Conservation (phyloP, 2,329 filamentous ascomycete species). For the Calonectria pteridis region DNA sequence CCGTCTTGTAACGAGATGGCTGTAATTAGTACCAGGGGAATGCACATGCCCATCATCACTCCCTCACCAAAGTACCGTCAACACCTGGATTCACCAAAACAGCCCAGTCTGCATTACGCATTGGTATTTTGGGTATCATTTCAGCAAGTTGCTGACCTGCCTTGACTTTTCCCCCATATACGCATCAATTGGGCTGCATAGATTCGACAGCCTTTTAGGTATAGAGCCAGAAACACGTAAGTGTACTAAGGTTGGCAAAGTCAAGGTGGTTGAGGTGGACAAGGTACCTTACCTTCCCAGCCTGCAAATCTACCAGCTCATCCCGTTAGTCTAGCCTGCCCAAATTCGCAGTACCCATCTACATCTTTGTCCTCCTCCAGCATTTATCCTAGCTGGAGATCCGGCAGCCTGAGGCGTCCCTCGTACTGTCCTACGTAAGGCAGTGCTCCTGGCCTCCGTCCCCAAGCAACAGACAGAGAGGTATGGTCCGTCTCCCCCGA, state of each 20-base stretch:
- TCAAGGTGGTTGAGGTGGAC: constrained; percentile 16
- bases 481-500: constrained; percentile 13
- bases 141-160: neutral
- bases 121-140: neutral
- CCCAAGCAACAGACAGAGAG: constrained; percentile 9
- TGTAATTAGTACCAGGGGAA: constrained; percentile 14
- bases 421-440: constrained; percentile 9
- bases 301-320: constrained; percentile 10
- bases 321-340: constrained; percentile 19
- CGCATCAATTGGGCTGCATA: neutral
- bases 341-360: constrained; percentile 11
- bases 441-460: neutral
- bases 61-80: constrained; percentile 1
- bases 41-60: constrained; percentile 3
- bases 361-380: constrained; percentile 16
- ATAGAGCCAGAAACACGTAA: neutral
- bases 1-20: neutral
- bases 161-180: neutral
- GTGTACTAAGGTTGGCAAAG: constrained; percentile 1
- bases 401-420: constrained; percentile 22
- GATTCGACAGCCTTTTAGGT: neutral
- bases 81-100: neutral
- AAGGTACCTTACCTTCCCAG: constrained; percentile 11
- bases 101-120: neutral
- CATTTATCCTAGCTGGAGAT: constrained; percentile 25